Conservation (phyloP, 495 filamentous ascomycete genomes). For the Penicillium roqueforti region DNA sequence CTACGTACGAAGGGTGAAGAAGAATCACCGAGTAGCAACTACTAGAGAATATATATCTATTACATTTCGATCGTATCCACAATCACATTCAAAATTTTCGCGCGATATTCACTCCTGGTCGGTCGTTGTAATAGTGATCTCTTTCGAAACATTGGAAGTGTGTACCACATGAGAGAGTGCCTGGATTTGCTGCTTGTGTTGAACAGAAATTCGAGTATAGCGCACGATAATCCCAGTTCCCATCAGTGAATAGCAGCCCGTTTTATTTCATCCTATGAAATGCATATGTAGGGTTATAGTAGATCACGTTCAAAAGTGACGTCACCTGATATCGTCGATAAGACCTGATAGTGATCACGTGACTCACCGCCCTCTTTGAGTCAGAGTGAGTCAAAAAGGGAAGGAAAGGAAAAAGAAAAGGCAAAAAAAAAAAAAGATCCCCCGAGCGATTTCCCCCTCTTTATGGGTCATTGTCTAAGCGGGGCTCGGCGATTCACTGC, state of each 20-base stretch:
- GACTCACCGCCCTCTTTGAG: constrained; percentile 30
- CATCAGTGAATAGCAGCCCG: no score
- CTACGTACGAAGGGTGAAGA: background rate
- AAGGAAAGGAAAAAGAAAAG: constrained; percentile 25
- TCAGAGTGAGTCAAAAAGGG: constrained; percentile 25
- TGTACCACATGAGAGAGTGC: no score
- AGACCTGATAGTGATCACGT: background rate
- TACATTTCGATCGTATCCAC: constrained; percentile 50
- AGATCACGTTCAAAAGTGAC: no score
- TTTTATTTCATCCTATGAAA: no score
- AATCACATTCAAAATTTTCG: constrained; percentile 62
- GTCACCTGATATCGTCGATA: no score
- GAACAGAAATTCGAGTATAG: no score
- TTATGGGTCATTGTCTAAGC: constrained; percentile 45
- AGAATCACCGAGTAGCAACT: background rate
- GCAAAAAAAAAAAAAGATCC: constrained; percentile 27
- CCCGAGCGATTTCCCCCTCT: constrained; percentile 30
- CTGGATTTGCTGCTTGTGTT: no score
- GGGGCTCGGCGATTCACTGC: constrained; percentile 42
- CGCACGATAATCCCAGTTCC: no score
- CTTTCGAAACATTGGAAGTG: constrained; percentile 54
- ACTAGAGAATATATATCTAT: constrained; percentile 5
- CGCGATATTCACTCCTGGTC: constrained; percentile 55
- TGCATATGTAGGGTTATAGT: no score
- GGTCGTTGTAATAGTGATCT: constrained; percentile 67